A percentile compares a stretch with the other conserved stretches of the same genome.
phyloP scores from a whole-genome alignment of 2,329 filamentous ascomycete genomes.

The Coleophoma eucalyptorum region DNA sequence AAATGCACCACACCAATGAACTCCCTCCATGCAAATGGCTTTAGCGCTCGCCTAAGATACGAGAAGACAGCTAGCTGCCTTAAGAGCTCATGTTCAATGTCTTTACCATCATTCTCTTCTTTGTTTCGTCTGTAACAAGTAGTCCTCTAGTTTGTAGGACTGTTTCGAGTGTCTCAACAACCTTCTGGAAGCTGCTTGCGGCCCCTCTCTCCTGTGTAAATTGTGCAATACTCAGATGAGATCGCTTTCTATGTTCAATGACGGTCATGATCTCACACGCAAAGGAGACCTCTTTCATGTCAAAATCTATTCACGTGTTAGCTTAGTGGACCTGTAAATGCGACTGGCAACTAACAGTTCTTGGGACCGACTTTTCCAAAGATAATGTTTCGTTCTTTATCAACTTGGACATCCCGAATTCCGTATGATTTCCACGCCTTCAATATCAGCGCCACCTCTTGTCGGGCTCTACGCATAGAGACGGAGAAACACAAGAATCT shows the following conservation, averaged over 20 bases:
- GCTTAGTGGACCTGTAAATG: slow-evolving; percentile 14
- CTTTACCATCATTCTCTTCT: slow-evolving; percentile 71
- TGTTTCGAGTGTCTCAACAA: slow-evolving; percentile 71
- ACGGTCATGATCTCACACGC: slow-evolving; percentile 85
- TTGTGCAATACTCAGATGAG: slow-evolving; percentile 73
- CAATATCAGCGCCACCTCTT: slow-evolving; percentile 46
- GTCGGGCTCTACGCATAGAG: slow-evolving; percentile 67
- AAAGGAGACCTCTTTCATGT: slow-evolving; percentile 84
- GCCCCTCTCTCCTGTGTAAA: slow-evolving; percentile 92
- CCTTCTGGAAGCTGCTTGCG: slow-evolving; percentile 80
- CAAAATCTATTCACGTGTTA: slow-evolving; percentile 53
- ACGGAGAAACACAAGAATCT: slow-evolving; percentile 73
- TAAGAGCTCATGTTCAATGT: slow-evolving; percentile 37
- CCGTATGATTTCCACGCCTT: slow-evolving; percentile 69
- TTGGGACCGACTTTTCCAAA: slow-evolving; percentile 70
- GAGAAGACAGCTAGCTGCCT: neutral
- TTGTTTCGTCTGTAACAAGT: slow-evolving; percentile 64
- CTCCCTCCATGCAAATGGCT: too few relatives aligned
- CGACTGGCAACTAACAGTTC: slow-evolving; percentile 65
- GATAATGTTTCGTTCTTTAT: slow-evolving; percentile 75
- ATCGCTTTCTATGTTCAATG: slow-evolving; percentile 76
- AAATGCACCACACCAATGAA: too few relatives aligned
- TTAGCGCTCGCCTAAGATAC: too few relatives aligned
- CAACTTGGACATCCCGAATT: slow-evolving; percentile 73
- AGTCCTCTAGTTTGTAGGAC: slow-evolving; percentile 63